A percentile compares a stretch with the other conserved stretches of the same genome.
Evolutionary conservation across 257 asterid species (phyloP).

Genomic region (Scutellaria barbata): DNA sequence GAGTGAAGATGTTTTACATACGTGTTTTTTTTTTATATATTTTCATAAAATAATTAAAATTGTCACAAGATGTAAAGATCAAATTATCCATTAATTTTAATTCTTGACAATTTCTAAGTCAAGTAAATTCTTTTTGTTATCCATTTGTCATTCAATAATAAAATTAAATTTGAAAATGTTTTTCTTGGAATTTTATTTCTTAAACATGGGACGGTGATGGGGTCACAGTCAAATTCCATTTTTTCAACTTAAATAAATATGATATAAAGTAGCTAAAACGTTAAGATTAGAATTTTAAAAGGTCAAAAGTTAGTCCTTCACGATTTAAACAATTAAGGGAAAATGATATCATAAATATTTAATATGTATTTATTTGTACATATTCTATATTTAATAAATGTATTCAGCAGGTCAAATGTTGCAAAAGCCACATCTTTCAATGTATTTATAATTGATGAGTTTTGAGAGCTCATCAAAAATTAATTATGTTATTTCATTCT

Average conservation of each 20-base stretch:
- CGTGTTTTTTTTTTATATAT: too few relatives aligned
- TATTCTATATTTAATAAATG: not conserved
- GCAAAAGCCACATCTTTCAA: too few relatives aligned
- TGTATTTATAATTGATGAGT: too few relatives aligned
- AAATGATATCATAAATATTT: not conserved
- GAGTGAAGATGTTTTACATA: too few relatives aligned
- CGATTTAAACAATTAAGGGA: not conserved
- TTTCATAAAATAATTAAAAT: too few relatives aligned
- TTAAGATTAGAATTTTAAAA: not conserved
- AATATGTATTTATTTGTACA: not conserved
- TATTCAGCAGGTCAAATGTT: too few relatives aligned
- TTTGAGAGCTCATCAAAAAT: too few relatives aligned
- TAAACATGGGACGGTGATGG: slow-evolving; percentile 25
- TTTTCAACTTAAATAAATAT: not conserved
- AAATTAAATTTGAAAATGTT: not conserved
- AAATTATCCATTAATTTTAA: not conserved
- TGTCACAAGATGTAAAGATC: not conserved
- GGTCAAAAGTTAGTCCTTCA: not conserved
- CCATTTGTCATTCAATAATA: not conserved
- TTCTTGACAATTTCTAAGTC: not conserved
- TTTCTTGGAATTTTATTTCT: too few relatives aligned
- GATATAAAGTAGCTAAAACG: not conserved
- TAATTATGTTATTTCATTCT: too few relatives aligned
- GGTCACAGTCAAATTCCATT: not conserved
- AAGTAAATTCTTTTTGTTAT: not conserved